These are phyloP conservation scores for Leishmania tarentolae DNA, from an alignment of 208 protist species.

Conservation along the genomic window DNA sequence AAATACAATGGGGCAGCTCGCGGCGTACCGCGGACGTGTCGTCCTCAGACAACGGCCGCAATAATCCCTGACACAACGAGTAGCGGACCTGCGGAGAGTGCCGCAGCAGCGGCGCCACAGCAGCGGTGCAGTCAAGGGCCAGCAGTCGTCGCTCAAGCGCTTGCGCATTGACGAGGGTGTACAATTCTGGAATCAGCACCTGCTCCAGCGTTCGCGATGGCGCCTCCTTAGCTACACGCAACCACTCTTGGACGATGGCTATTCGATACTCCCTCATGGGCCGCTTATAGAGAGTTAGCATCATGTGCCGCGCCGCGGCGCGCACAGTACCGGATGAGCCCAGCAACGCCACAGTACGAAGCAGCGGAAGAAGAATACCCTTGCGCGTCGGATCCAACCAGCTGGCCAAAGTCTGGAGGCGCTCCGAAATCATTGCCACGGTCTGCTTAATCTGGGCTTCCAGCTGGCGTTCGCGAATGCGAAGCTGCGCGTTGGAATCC, in stretches of 20 bases:
- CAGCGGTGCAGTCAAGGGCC: slow-evolving; percentile 55
- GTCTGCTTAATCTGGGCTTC: slow-evolving; percentile 32
- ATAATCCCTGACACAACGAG: slow-evolving; percentile 59
- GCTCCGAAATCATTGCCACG: slow-evolving; percentile 44
- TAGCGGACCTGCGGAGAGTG: slow-evolving; percentile 35
- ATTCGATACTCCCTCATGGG: slow-evolving; percentile 45
- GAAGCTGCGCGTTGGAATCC: slow-evolving; percentile 15
- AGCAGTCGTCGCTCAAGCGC: slow-evolving; percentile 57
- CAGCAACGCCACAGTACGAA: slow-evolving; percentile 41
- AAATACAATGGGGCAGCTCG: slow-evolving; percentile 56
- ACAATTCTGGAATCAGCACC: slow-evolving; percentile 70
- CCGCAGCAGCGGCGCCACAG: slow-evolving; percentile 39
- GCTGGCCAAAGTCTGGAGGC: slow-evolving; percentile 45
- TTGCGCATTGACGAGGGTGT: slow-evolving; percentile 58
- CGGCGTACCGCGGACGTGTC: slow-evolving; percentile 52
- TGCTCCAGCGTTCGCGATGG: slow-evolving; percentile 43
- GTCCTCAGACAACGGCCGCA: slow-evolving; percentile 71
- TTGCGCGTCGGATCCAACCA: slow-evolving; percentile 58
- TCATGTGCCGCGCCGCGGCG: slow-evolving; percentile 43
- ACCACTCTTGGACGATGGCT: slow-evolving; percentile 54
- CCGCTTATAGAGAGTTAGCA: slow-evolving; percentile 62
- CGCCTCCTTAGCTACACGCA: slow-evolving; percentile 42
- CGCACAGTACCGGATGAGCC: slow-evolving; percentile 34
- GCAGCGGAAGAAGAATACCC: slow-evolving; percentile 64
- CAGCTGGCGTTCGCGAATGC: slow-evolving; percentile 28